These are phyloP conservation scores for Eimeria acervulina DNA, from an alignment of 169 alveolate genomes.

Conservation along the genomic window DNA sequence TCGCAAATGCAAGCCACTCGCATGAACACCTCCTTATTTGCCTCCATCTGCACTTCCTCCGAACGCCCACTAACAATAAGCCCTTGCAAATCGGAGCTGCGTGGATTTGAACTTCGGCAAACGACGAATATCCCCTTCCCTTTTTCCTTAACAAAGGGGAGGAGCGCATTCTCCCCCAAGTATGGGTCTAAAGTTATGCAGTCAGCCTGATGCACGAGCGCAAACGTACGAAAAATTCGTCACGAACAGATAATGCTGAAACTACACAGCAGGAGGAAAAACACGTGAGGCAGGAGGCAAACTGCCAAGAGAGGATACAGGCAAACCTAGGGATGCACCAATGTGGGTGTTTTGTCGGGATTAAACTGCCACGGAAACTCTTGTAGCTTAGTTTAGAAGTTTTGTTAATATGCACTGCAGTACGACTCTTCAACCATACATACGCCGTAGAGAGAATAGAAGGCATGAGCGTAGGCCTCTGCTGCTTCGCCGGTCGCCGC, in stretches of 20 bases:
- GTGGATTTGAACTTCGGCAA: slow-evolving; percentile 87
- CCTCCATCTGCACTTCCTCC: slow-evolving; percentile 12
- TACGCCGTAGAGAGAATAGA: slow-evolving; percentile 75
- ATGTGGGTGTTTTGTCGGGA: neutral
- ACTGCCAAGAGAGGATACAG: neutral
- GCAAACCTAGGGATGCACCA: neutral
- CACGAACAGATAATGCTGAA: neutral
- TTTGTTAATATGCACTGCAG: neutral
- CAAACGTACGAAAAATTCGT: neutral
- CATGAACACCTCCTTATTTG: slow-evolving; percentile 43
- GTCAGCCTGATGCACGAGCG: slow-evolving; percentile 70
- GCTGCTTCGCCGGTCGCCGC: slow-evolving; percentile 87
- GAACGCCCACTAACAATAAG: slow-evolving; percentile 28
- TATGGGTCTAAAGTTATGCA: slow-evolving; percentile 86
- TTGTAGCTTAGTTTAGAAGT: neutral
- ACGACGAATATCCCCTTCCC: slow-evolving; percentile 86
- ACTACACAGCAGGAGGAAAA: neutral
- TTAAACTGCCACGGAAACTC: neutral
- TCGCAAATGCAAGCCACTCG: slow-evolving; percentile 82
- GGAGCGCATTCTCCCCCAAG: slow-evolving; percentile 86
- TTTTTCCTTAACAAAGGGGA: slow-evolving; percentile 82
- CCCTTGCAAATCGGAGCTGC: slow-evolving; percentile 85
- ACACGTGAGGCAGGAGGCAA: neutral
- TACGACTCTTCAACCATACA: neutral
- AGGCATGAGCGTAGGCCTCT: slow-evolving; percentile 82